Evolutionary conservation across 208 protist genomes (phyloP), one percentile per base, ranked within the genome.

Genomic region (Leishmania lainsoni): DNA sequence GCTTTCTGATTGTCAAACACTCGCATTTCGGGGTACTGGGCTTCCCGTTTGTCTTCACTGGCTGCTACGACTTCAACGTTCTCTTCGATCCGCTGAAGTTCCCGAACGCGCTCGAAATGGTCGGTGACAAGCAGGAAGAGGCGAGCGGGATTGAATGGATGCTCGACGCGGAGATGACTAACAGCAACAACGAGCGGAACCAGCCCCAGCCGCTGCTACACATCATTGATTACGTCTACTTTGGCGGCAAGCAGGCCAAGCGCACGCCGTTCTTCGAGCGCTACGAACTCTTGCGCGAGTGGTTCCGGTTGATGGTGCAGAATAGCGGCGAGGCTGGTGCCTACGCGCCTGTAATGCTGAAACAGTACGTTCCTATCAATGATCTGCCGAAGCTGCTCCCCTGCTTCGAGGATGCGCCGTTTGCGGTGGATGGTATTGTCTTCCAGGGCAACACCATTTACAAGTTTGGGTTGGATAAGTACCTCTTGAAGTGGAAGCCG

Each of bases 401-500:
- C 0, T 76, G 79, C 52, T 84, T 90, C 70, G 89, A 95, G 29
- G 81, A 89, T 35, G 78, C 87, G 8, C 82, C 89, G 17, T 88
- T 92, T 29, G 79, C 87, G 1, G 87, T 96, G 69, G 94, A 98
- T 75, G 94, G 94, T 54, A 83, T 98, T 20, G 88, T 98, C 8
- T 96, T 98, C 75, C 94, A 98, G 84, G 86, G 93, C 79, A 90
- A 89, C 75, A 83, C 85, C 35, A 42, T 87, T 56, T 98, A 98
- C 83, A 85, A 86, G 76, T 94, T 90, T 75, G 93, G 93, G 9
- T 35, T 80, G 0, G 94, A 98, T 85, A 92, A 89, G 76, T 75
- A 82, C 26, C 82, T 98, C 76, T 76, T 91, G 68, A 98, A 98
- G 79, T 98, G 94, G 94, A 98, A 98, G 81, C 93, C 94, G n/a